Evolutionary conservation across 352 stramenopile genomes (phyloP).

Genomic region (Peronosclerospora sorghi): DNA sequence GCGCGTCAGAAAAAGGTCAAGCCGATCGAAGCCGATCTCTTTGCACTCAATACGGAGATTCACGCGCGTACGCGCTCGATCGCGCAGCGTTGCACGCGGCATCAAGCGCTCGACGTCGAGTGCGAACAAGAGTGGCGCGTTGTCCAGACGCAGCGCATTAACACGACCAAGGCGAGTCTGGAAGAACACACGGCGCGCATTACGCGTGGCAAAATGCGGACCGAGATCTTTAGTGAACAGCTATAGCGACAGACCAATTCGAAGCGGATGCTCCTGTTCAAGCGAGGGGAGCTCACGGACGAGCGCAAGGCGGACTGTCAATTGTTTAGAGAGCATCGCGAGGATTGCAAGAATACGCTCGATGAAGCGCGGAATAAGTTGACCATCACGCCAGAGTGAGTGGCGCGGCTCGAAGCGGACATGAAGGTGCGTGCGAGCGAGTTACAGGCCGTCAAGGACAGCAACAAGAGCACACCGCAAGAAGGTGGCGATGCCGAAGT

Average conservation of each 20-base stretch:
- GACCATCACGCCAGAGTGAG: slow-evolving; percentile 76
- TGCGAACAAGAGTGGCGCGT: slow-evolving; percentile 81
- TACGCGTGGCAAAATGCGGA: slow-evolving; percentile 71
- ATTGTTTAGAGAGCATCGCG: slow-evolving; percentile 76
- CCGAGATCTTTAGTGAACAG: slow-evolving; percentile 76
- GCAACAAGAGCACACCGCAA: slow-evolving; percentile 74
- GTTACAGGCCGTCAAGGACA: slow-evolving; percentile 63
- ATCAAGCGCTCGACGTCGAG: slow-evolving; percentile 67
- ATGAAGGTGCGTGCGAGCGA: slow-evolving; percentile 77
- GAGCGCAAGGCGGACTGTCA: slow-evolving; percentile 72
- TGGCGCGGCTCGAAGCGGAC: slow-evolving; percentile 70
- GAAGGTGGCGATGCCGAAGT: slow-evolving; percentile 63
- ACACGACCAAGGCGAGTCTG: slow-evolving; percentile 50
- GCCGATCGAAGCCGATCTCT: slow-evolving; percentile 62
- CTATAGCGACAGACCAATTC: slow-evolving; percentile 70
- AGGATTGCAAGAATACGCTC: slow-evolving; percentile 69
- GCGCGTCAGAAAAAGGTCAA: slow-evolving; percentile 79
- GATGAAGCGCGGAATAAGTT: slow-evolving; percentile 59
- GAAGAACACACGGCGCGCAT: slow-evolving; percentile 60
- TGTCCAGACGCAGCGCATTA: slow-evolving; percentile 48
- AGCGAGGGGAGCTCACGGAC: slow-evolving; percentile 74
- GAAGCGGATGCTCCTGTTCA: slow-evolving; percentile 80
- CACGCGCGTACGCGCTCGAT: slow-evolving; percentile 54
- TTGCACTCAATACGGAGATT: slow-evolving; percentile 75
- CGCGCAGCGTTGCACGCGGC: slow-evolving; percentile 56